Conservation (phyloP, 176 grass and related monocot genomes). For the Eragrostis curvula region DNA sequence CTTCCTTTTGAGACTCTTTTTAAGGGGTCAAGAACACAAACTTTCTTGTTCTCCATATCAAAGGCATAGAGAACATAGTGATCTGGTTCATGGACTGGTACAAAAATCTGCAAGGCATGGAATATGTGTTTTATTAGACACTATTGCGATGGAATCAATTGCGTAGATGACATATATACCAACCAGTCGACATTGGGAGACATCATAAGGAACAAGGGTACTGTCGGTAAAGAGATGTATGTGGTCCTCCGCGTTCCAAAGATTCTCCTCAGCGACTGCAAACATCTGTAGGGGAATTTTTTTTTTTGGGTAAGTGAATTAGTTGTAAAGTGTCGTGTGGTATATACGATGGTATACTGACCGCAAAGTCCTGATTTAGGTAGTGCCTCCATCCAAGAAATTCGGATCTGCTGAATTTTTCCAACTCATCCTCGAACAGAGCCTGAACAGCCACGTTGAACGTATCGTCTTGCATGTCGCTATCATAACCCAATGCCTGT, state of each 20-base stretch:
- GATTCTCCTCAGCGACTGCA: neutral
- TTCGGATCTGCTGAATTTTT: neutral
- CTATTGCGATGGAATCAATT: too few species aligned
- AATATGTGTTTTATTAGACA: too few species aligned
- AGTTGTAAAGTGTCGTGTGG: too few species aligned
- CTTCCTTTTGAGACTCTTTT: too few species aligned
- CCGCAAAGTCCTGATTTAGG: neutral
- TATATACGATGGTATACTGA: neutral
- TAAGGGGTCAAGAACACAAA: neutral
- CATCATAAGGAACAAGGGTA: neutral
- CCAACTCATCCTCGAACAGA: neutral
- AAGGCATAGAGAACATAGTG: neutral
- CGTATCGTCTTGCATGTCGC: neutral
- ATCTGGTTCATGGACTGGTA: neutral
- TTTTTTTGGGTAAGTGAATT: too few species aligned
- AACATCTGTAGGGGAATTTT: neutral
- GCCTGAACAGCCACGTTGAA: neutral
- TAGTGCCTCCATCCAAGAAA: constrained; percentile 10
- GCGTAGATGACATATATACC: fast-evolving
- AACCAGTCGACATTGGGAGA: neutral
- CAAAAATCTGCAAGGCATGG: neutral
- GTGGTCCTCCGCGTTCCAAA: neutral
- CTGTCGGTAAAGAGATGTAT: neutral
- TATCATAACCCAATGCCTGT: neutral
- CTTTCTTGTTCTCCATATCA: neutral